Evolutionary conservation across 2,329 filamentous ascomycete genomes (phyloP), one percentile per base, ranked within the genome.

Genomic region (Apiospora kogelbergensis): DNA sequence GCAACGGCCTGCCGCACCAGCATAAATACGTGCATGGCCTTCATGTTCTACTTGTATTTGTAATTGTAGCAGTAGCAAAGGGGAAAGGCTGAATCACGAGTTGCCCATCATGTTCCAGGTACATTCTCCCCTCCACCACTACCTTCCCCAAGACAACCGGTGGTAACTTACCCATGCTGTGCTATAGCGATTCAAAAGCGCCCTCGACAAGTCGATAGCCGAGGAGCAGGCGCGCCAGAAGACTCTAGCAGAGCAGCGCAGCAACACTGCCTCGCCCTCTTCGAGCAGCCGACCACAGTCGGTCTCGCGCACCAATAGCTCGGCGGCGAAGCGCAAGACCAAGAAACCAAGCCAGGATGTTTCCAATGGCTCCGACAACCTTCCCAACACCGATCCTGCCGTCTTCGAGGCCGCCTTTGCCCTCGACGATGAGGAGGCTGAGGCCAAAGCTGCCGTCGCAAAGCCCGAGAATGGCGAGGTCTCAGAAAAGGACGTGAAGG

Each of bases 331-430:
- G 67, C 82, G 84, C 13, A 75, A 72, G 48, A 63, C 79, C 2
- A 85, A 83, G 75, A 85, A 84, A 70, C 74, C 78, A 9, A 78
- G 74, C 70, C 79, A 82, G 64, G 81, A 81, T 73, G 72, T 73
- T 17, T 73, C 77, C 70, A 79, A 78, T 70, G 83, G 86, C 67
- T 78, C 79, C 22, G 53, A 60, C 2, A 37, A 37, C 9, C 74
- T 81, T 13, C 80, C 82, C 3, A 89, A 91, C 48, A 92, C 93
- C 1, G 95, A 98, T 79, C 95, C 95, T 37, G 90, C 93, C 44
- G 92, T 97, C 69, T 97, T 97, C 75, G 93, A 97, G 78, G 89
- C 90, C 0, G 93, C 94, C 53, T 97, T 97, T 79, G 90, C 93
- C 17, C 91, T 97, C 74, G 95, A 95, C 68, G 94, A 97, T 70